Percentiles rank a stretch among this genome's conserved stretches.
phyloP scores from a whole-genome alignment of 1,139 yeast genomes.

The Maudiozyma humilis region DNA sequence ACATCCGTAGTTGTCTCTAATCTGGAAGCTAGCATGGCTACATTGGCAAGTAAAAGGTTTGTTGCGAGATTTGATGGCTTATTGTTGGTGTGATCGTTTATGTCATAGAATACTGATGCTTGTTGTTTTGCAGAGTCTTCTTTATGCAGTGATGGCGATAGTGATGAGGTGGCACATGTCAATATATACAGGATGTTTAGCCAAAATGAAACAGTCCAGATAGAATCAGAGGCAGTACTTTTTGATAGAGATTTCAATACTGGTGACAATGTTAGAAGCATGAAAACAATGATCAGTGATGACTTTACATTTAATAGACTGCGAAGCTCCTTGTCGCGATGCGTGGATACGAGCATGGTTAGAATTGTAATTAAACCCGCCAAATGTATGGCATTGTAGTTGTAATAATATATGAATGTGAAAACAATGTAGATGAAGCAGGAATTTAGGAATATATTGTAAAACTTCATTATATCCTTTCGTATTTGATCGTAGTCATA shows the following conservation, averaged over 20 bases:
- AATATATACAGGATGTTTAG: conserved; percentile 35
- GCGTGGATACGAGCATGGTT: conserved; percentile 9
- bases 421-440: conserved; percentile 32
- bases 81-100: conserved; percentile 4
- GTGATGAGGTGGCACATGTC: conserved; percentile 7
- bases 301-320: conserved; percentile 41
- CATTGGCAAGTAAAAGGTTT: conserved; percentile 75
- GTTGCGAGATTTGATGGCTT: conserved; percentile 57
- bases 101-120: conserved; percentile 4
- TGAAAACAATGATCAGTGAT: conserved; percentile 56
- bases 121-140: background rate
- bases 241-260: conserved; percentile 79
- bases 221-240: conserved; percentile 87
- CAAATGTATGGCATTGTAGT: conserved; percentile 18
- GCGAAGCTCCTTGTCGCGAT: conserved; percentile 7
- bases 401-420: conserved; percentile 32
- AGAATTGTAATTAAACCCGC: conserved; percentile 6
- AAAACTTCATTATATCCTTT: conserved; percentile 32
- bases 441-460: conserved; percentile 29
- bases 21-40: conserved; percentile 84
- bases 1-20: conserved; percentile 65
- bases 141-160: conserved; percentile 15
- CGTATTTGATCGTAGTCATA: conserved; percentile 56
- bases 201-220: conserved; percentile 87
- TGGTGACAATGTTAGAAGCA: conserved; percentile 74